Evolutionary conservation across 306 rosid genomes (phyloP).

Genomic region (Cicer chorassanicum): DNA sequence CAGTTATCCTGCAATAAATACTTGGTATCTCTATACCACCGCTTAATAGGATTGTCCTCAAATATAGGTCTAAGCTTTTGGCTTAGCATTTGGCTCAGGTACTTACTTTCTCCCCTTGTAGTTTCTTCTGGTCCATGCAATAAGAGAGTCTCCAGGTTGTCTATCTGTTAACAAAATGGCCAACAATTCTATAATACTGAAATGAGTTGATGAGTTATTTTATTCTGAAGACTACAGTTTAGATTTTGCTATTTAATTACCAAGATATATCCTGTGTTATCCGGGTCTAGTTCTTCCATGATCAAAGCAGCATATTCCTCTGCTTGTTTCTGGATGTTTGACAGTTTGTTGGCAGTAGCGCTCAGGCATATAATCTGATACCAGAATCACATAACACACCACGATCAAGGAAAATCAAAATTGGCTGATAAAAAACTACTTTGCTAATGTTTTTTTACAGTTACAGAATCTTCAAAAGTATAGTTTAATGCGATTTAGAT

Average conservation of each 20-base stretch:
- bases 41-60: constrained; percentile 40
- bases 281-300: constrained; percentile 83
- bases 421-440: constrained; percentile 32
- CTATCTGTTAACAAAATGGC: constrained; percentile 55
- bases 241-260: constrained; percentile 45
- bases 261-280: constrained; percentile 58
- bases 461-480: constrained; percentile 18
- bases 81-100: constrained; percentile 57
- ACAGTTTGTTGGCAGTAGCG: constrained; percentile 69
- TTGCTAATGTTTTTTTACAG: not conserved
- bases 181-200: constrained; percentile 33
- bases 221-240: constrained; percentile 5
- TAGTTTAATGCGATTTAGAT: not conserved
- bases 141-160: constrained; percentile 59
- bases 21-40: constrained; percentile 49
- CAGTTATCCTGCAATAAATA: constrained; percentile 68
- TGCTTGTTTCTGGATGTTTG: constrained; percentile 68
- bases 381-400: constrained; percentile 6
- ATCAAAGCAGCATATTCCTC: constrained; percentile 76
- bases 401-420: not conserved
- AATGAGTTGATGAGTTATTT: not conserved
- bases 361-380: constrained; percentile 67
- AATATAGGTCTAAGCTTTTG: constrained; percentile 53
- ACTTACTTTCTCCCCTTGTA: constrained; percentile 52
- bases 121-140: constrained; percentile 54